These are phyloP conservation scores for Aulographum hederae DNA, from an alignment of 2,329 filamentous ascomycete species.

Conservation along the genomic window DNA sequence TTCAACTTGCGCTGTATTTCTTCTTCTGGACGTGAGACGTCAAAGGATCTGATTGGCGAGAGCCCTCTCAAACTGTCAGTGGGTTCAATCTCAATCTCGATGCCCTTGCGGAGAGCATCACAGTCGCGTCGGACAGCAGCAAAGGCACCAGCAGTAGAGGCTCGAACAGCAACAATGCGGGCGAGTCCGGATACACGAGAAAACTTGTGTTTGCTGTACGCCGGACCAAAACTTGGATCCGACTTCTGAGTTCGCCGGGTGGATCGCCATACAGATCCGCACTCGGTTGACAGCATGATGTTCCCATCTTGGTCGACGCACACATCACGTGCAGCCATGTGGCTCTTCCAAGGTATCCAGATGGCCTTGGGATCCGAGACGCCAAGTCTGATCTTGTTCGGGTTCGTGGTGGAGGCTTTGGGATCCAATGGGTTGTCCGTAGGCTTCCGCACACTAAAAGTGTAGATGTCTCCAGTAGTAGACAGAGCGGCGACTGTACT, in stretches of 20 bases:
- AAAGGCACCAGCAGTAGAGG: constrained; percentile 80
- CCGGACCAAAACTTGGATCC: constrained; percentile 27
- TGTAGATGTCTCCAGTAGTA: constrained; percentile 71
- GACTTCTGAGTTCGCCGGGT: constrained; percentile 70
- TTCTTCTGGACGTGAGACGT: too few relatives aligned
- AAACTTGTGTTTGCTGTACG: constrained; percentile 69
- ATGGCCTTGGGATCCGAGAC: constrained; percentile 63
- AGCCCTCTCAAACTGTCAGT: too few relatives aligned
- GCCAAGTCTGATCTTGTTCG: constrained; percentile 71
- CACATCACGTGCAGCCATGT: constrained; percentile 70
- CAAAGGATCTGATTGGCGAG: too few relatives aligned
- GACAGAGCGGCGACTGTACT: constrained; percentile 86
- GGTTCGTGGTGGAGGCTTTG: constrained; percentile 70
- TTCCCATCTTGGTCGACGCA: constrained; percentile 84
- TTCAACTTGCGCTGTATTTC: too few relatives aligned
- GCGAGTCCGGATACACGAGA: constrained; percentile 77
- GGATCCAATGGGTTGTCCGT: constrained; percentile 31
- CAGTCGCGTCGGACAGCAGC: constrained; percentile 73
- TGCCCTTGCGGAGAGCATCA: constrained; percentile 56
- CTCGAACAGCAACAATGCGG: constrained; percentile 64
- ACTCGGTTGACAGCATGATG: constrained; percentile 82
- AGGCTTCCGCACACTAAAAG: constrained; percentile 55
- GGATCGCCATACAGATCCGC: constrained; percentile 83
- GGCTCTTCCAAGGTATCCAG: constrained; percentile 75
- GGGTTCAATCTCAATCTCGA: constrained; percentile 50